phyloP scores from a whole-genome alignment of 192 early-diverging fungal genomes.

The Paraglomus brasilianum region DNA sequence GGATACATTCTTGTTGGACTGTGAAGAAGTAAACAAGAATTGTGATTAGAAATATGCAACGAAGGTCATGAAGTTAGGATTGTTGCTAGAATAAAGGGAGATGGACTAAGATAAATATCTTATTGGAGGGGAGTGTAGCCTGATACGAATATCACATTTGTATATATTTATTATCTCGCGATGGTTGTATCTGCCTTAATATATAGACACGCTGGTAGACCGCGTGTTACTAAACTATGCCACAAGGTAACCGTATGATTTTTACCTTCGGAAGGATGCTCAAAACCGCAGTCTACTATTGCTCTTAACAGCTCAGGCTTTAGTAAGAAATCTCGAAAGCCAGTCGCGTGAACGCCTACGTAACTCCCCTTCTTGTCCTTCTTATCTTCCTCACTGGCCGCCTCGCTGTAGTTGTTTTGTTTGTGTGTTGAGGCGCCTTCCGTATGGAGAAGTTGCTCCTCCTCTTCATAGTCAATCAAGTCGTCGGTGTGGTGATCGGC shows the following conservation, averaged over 20 bases:
- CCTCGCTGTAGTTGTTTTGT: slow-evolving; percentile 37
- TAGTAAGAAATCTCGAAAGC: slow-evolving; percentile 96
- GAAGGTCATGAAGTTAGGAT: not conserved
- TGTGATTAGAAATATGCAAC: too few relatives aligned
- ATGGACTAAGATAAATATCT: not conserved
- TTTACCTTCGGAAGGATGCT: slow-evolving; percentile 94
- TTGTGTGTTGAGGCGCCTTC: slow-evolving; percentile 46
- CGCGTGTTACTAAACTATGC: not conserved
- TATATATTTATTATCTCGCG: too few relatives aligned
- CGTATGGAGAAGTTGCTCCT: slow-evolving; percentile 73
- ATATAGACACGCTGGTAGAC: not conserved
- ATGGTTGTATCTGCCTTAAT: not conserved
- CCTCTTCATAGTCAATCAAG: slow-evolving; percentile 97
- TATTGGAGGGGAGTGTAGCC: not conserved
- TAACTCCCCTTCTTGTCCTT: slow-evolving; percentile 97
- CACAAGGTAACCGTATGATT: not conserved
- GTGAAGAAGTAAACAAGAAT: slow-evolving; percentile 1
- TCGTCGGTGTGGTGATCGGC: slow-evolving; percentile 79
- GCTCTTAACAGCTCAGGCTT: slow-evolving; percentile 94
- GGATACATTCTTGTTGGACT: slow-evolving; percentile 99
- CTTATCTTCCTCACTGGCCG: slow-evolving; percentile 55
- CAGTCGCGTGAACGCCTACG: slow-evolving; percentile 97
- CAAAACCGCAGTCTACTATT: slow-evolving; percentile 98
- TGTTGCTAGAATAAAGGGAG: not conserved
- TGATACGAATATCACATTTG: too few relatives aligned